Percentiles rank a stretch among this genome's conserved stretches.
Evolutionary conservation across 768 basidiomycete species (phyloP).

Genomic region (Strobilomyces confusus): DNA sequence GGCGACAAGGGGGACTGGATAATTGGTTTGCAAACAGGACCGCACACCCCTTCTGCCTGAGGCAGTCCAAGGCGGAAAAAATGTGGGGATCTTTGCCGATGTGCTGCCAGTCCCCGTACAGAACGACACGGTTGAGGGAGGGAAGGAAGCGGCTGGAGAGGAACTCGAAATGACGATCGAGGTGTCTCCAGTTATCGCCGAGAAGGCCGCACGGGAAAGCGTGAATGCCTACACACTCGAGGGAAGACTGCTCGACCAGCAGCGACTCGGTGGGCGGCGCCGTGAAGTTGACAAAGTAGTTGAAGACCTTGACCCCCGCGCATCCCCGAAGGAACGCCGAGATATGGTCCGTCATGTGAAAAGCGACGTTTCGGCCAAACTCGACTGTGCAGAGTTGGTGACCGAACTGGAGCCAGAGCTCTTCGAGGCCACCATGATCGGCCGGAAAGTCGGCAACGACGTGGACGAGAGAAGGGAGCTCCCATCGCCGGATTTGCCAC

Average conservation of each 20-base stretch:
- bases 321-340: constrained; percentile 44
- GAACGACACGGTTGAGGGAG: constrained; percentile 39
- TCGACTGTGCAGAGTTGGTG: constrained; percentile 50
- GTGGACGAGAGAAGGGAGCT: constrained; percentile 48
- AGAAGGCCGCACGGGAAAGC: constrained; percentile 44
- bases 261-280: constrained; percentile 13
- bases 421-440: constrained; percentile 35
- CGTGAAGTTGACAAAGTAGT: constrained; percentile 56
- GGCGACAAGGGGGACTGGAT: constrained; percentile 11
- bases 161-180: constrained; percentile 42
- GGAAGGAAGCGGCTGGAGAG: constrained; percentile 42
- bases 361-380: constrained; percentile 54
- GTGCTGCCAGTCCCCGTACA: constrained; percentile 54
- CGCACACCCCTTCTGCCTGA: constrained; percentile 33
- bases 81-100: constrained; percentile 39
- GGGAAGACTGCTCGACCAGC: constrained; percentile 26
- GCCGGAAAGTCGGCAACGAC: constrained; percentile 49
- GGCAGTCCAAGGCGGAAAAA: constrained; percentile 24
- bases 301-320: constrained; percentile 44
- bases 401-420: constrained; percentile 50
- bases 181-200: constrained; percentile 30
- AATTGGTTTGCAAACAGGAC: constrained; percentile 21
- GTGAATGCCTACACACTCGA: constrained; percentile 51
- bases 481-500: constrained; percentile 46
- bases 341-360: constrained; percentile 48